Evolutionary conservation across 805 yeast species (phyloP), one percentile per base, ranked within the genome.

Genomic region (Wickerhamomyces kurtzmanii): DNA sequence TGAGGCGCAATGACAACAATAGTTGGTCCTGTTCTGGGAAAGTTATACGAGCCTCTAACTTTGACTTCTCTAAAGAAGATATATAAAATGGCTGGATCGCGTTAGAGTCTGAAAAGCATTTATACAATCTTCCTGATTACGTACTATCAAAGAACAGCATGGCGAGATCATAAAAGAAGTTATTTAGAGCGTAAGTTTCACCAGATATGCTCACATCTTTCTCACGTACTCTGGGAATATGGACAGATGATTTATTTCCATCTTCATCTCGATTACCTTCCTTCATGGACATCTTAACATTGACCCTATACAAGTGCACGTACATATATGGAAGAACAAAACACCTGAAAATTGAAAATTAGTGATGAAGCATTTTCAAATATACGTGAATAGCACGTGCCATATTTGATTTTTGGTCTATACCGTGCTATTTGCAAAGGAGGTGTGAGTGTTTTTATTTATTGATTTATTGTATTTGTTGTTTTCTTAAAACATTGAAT

Each of bases 1-100:
- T 80, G 87, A 2, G 89, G 89, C 3, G 87, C 87, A 23, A 78
- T 84, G 20, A 80, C 87, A 42, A 78, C 70, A 31, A 80, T 75
- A n/a, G 78, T 71, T 1, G 87, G 79, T 0, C 79, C 81, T 8
- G 59, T 44, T 24, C 62, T 59, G 2, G 82, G 81, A 19, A 75
- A 46, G 27, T 75, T 62, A 45, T 68, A 75, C 0, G 79, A 78
- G 9, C 89, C 89, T 29, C 86, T 60, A 1, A 82, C 71, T 30
- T 81, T 60, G 24, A 80, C 75, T 45, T 81, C 89, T 33, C 89
- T 56, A 54, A 81, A 81, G 53, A 81, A 81, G 6, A 57, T 58
- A 27, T 44, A 38, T 12, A 39, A 30, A 5, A 47, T 43, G 14
- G 38, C 34, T 28, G 23, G 11, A 33, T 23, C 10, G 25, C 25